Percentiles rank a stretch among this genome's conserved stretches.
Conservation (phyloP, 1,139 yeast species). For the Zygoascus hellenicus region DNA sequence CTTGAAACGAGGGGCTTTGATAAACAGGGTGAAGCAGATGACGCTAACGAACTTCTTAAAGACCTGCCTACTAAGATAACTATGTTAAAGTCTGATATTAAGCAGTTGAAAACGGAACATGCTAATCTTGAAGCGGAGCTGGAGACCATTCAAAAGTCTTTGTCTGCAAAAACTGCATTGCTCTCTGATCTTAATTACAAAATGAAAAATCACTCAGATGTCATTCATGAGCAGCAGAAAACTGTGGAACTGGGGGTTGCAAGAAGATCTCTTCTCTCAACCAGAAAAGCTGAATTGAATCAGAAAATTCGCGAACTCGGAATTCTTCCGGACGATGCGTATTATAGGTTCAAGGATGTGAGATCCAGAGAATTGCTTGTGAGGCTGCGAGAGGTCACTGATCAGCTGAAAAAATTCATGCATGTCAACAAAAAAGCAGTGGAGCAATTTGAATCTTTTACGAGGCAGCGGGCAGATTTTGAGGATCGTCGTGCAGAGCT, state of each 20-base stretch:
- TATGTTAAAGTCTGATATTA: conserved; percentile 22
- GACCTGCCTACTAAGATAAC: conserved; percentile 5
- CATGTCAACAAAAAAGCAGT: conserved; percentile 89
- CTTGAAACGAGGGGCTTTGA: conserved; percentile 17
- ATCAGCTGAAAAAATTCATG: conserved; percentile 54
- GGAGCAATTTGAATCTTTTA: conserved; percentile 74
- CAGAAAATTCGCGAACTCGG: conserved; percentile 78
- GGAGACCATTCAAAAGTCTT: conserved; percentile 1
- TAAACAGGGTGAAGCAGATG: conserved; percentile 11
- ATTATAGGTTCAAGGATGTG: conserved; percentile 42
- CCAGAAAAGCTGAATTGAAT: conserved; percentile 67
- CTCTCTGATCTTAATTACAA: conserved; percentile 19
- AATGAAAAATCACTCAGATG: conserved; percentile 24
- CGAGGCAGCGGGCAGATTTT: conserved; percentile 65
- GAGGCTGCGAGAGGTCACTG: conserved; percentile 53
- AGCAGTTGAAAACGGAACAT: conserved; percentile 31
- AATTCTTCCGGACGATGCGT: conserved; percentile 81
- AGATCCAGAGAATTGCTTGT: conserved; percentile 50
- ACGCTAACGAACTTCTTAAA: conserved; percentile 9
- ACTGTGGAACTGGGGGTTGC: conserved; percentile 60
- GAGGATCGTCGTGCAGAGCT: conserved; percentile 59
- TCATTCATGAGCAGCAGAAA: conserved; percentile 56
- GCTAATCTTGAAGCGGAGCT: conserved; percentile 3
- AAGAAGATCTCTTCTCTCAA: conserved; percentile 53
- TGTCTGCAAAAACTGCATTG: conserved; percentile 5